These are phyloP conservation scores for Solioccasus polychromus DNA, from an alignment of 768 basidiomycete genomes.

Conservation along the genomic window DNA sequence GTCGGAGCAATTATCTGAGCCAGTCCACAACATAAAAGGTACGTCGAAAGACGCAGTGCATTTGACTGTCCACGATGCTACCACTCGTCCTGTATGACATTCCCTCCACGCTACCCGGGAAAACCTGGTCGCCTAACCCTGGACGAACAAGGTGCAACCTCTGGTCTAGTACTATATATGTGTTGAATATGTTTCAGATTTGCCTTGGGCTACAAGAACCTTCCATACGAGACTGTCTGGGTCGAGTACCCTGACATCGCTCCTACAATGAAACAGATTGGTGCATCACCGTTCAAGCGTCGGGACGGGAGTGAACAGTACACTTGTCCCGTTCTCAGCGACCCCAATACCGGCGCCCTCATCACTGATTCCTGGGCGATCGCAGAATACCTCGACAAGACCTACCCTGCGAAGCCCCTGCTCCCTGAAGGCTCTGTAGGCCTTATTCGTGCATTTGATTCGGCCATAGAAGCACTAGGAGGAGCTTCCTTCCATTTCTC, in stretches of 20 bases:
- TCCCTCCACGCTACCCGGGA: constrained; percentile 28
- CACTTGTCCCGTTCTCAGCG: constrained; percentile 34
- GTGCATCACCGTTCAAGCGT: constrained; percentile 19
- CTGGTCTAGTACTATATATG: background rate
- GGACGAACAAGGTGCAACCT: constrained; percentile 35
- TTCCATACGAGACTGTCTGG: constrained; percentile 35
- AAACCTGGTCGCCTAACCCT: constrained; percentile 38
- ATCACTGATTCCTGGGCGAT: constrained; percentile 33
- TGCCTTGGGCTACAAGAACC: constrained; percentile 29
- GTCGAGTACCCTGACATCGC: constrained; percentile 34
- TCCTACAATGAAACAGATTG: constrained; percentile 23
- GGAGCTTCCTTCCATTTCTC: constrained; percentile 9
- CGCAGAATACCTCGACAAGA: constrained; percentile 35
- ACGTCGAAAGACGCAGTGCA: too few relatives aligned
- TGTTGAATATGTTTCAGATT: constrained; percentile 20
- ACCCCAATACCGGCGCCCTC: constrained; percentile 27
- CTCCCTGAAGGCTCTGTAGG: constrained; percentile 23
- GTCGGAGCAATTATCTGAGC: too few relatives aligned
- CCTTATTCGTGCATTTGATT: constrained; percentile 22
- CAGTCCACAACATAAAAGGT: too few relatives aligned
- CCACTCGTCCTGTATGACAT: constrained; percentile 37
- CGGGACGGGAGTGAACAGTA: constrained; percentile 21
- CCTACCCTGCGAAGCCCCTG: constrained; percentile 31
- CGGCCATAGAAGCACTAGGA: background rate
- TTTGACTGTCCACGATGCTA: constrained; percentile 11